Conservation (phyloP, 139 green algal species). For the Chlamydomonas asymmetrica region DNA sequence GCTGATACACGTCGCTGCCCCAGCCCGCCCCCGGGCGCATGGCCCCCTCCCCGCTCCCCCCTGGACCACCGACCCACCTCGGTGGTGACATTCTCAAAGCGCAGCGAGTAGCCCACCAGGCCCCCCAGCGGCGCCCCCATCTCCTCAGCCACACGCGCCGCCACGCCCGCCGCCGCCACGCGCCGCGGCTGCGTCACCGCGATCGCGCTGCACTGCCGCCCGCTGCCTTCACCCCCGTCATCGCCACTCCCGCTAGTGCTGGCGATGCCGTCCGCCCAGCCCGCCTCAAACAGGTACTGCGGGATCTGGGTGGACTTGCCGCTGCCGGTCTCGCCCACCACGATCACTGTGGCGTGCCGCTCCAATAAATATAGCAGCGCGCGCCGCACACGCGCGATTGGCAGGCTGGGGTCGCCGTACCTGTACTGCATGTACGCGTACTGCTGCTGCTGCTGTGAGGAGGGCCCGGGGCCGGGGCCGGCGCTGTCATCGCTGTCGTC, state of each 20-base stretch:
- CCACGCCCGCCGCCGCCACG: conserved; percentile 82
- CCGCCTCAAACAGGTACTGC: conserved; percentile 66
- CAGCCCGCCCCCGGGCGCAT: no score
- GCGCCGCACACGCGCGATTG: conserved; percentile 27
- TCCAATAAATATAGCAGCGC: conserved; percentile 86
- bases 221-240: no score
- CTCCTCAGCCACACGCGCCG: conserved; percentile 82
- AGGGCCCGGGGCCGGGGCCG: neutral
- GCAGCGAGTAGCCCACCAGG: conserved; percentile 80
- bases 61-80: conserved; percentile 28
- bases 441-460: neutral
- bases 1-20: no score
- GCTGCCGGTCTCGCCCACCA: conserved; percentile 94
- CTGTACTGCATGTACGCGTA: conserved; percentile 10
- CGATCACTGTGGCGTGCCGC: conserved; percentile 66
- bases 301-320: conserved; percentile 92
- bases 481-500: neutral
- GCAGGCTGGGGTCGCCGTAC: conserved; percentile 32
- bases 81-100: conserved; percentile 74
- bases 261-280: conserved; percentile 54
- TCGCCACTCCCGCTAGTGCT: no score
- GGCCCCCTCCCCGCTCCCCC: neutral
- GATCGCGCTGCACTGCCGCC: conserved; percentile 32
- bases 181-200: conserved; percentile 74
- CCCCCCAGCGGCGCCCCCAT: conserved; percentile 60